Evolutionary conservation across 352 stramenopile species (phyloP), one percentile per base, ranked within the genome.

Genomic region (Pythium apleroticum): DNA sequence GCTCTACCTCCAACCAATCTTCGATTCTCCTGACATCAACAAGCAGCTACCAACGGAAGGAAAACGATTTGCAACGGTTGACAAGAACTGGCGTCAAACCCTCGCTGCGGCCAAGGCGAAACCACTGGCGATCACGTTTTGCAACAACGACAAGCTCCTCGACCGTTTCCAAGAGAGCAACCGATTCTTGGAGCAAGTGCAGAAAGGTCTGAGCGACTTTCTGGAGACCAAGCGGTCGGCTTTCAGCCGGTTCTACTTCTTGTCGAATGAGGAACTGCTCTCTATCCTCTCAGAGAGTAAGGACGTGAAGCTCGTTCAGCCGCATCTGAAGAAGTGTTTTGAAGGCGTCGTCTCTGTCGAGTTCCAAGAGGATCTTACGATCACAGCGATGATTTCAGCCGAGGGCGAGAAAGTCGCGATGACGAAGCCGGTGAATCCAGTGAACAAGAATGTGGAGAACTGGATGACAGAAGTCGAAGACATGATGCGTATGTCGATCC

Each of bases 1-100:
- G 95, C 64, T 98, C n/a, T 98, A 98, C 55, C 74, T 98, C 9
- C 93, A 98, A 68, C 95, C 95, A 11, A 98, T 98, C 57, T 98
- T 98, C 49, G 94, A 98, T 66, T 98, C 90, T 2, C 81, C 90
- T 0, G 95, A 98, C 60, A 98, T 98, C 64, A 98, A 98, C 77
- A 98, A 98, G 67, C 95, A 98, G 63, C 81, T 98, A 1, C 95
- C 95, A 0, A 93, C 84, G 4, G 95, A 98, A 69, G 92, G 91
- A 15, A 98, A 98, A 63, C 80, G 93, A 8, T 98, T 98, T 63
- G 84, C 89, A 0, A 97, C 91, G 2, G 95, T 98, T 0, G 95
- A 98, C 66, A 98, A 98, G 66, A 97, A 97, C 71, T 98, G 94
- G 93, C 79, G 94, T 4, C 80, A 95, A 52, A 98, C 90, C 0